These are phyloP conservation scores for Yueomyces sinensis DNA, from an alignment of 805 yeast genomes.

Conservation along the genomic window DNA sequence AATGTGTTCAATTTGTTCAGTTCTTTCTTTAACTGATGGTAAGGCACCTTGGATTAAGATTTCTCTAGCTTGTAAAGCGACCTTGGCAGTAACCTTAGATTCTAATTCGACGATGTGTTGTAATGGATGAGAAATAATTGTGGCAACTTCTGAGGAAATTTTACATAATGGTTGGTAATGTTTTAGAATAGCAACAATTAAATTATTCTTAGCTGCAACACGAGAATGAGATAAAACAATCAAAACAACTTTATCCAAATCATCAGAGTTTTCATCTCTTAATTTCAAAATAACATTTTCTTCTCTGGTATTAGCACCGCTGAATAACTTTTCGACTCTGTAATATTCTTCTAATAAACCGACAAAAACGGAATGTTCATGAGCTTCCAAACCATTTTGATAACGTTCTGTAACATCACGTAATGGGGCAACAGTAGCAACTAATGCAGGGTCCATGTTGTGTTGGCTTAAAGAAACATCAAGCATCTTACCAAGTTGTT, in stretches of 20 bases:
- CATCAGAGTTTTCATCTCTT: slow-evolving; percentile 77
- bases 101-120: slow-evolving; percentile 78
- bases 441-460: slow-evolving; percentile 39
- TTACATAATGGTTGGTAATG: slow-evolving; percentile 72
- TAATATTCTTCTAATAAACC: slow-evolving; percentile 58
- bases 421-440: slow-evolving; percentile 58
- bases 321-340: slow-evolving; percentile 64
- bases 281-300: slow-evolving; percentile 80
- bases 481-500: slow-evolving; percentile 60
- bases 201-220: slow-evolving; percentile 84
- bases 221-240: slow-evolving; percentile 81
- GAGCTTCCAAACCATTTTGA: slow-evolving; percentile 63
- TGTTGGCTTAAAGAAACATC: slow-evolving; percentile 42
- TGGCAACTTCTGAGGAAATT: slow-evolving; percentile 54
- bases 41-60: slow-evolving; percentile 91
- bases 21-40: slow-evolving; percentile 91
- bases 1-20: slow-evolving; percentile 95
- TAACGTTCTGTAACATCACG: slow-evolving; percentile 57
- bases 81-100: slow-evolving; percentile 83
- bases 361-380: slow-evolving; percentile 69
- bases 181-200: slow-evolving; percentile 72
- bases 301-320: slow-evolving; percentile 63
- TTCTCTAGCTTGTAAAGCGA: slow-evolving; percentile 90
- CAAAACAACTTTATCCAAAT: slow-evolving; percentile 57
- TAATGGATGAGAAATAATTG: slow-evolving; percentile 56